Percentiles rank a stretch among this genome's conserved stretches.
phyloP scores from a whole-genome alignment of 352 stramenopile species.

The Phytophthora ramorum region DNA sequence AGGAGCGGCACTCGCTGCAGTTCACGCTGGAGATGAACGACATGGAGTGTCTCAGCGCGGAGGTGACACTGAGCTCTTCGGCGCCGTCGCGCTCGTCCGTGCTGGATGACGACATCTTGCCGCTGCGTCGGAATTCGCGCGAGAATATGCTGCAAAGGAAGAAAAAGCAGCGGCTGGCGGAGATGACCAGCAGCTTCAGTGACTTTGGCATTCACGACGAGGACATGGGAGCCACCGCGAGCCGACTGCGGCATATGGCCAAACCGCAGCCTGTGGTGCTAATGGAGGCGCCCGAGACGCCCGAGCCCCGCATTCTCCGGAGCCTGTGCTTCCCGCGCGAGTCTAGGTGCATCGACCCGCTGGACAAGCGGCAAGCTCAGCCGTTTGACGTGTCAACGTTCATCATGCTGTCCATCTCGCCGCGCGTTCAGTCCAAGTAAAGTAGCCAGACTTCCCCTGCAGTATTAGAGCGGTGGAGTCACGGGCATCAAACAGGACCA shows the following conservation, averaged over 20 bases:
- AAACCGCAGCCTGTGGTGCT: slow-evolving; percentile 9
- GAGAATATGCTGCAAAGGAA: slow-evolving; percentile 44
- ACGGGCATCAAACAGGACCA: slow-evolving; percentile 5
- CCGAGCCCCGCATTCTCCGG: slow-evolving; percentile 36
- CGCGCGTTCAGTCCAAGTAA: slow-evolving; percentile 22
- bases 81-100: slow-evolving; percentile 17
- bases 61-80: slow-evolving; percentile 19
- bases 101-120: slow-evolving; percentile 32
- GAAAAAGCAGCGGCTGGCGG: slow-evolving; percentile 36
- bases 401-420: slow-evolving; percentile 49
- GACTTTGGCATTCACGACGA: slow-evolving; percentile 22
- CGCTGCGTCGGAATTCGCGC: slow-evolving; percentile 47
- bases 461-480: slow-evolving; percentile 17
- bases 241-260: background rate
- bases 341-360: slow-evolving; percentile 40
- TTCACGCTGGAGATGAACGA: slow-evolving; percentile 34
- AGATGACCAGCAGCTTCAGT: slow-evolving; percentile 31
- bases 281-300: slow-evolving; percentile 38
- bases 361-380: slow-evolving; percentile 41
- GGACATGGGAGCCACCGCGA: background rate
- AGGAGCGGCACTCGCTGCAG: slow-evolving; percentile 29
- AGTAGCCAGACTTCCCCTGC: background rate
- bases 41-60: slow-evolving; percentile 8
- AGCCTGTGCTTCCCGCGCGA: slow-evolving; percentile 34
- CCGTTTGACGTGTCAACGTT: slow-evolving; percentile 58